Evolutionary conservation across 2,329 filamentous ascomycete genomes (phyloP), one percentile per base, ranked within the genome.

Genomic region (Botrytis cinerea): DNA sequence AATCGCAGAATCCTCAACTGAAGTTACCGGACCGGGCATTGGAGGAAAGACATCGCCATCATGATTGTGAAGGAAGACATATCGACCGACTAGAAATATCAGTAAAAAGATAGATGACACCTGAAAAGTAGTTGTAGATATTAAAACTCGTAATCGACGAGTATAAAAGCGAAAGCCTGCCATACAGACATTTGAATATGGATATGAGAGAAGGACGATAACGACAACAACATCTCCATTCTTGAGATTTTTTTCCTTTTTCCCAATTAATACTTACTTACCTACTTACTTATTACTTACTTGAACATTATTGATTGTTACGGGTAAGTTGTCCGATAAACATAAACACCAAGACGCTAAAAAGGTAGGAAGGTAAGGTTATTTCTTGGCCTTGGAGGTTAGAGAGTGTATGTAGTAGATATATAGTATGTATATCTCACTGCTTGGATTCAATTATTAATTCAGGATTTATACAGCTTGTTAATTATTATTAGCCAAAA

Each of bases 51-150:
- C 70, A 25, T 76, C 73, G 10, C 60, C 48, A 54, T 79, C 76
- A 67, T 79, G 75, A 40, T 78, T 78, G 68, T 79, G 74, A 28
- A 74, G 72, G 10, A 79, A 54, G 1, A 79, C 75, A 75, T 75
- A 78, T 71, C 74, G 74, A 35, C 75, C 60, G 4, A 57, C 73
- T 12, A 78, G 62, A 61, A 77, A 59, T 22, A 80, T 6, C 59
- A 76, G 67, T 6, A 76, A 20, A 48, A 73, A 74, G 35, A 74
- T 70, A 2, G 73, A 60, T 20, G 75, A 16, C 48, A 77, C 28
- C 61, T 77, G 75, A 35, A 78, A 59, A 20, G 71, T 28, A 25
- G 75, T 75, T 18, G 75, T 69, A 46, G 76, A 73, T 32, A 73
- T 51, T 2, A 77, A 28, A 59, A 73, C 73, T 54, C 78, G 77